Percentiles rank a stretch among this genome's conserved stretches.
phyloP scores from a whole-genome alignment of 1,284 basidiomycete species.

The Cutaneotrichosporon sp. region DNA sequence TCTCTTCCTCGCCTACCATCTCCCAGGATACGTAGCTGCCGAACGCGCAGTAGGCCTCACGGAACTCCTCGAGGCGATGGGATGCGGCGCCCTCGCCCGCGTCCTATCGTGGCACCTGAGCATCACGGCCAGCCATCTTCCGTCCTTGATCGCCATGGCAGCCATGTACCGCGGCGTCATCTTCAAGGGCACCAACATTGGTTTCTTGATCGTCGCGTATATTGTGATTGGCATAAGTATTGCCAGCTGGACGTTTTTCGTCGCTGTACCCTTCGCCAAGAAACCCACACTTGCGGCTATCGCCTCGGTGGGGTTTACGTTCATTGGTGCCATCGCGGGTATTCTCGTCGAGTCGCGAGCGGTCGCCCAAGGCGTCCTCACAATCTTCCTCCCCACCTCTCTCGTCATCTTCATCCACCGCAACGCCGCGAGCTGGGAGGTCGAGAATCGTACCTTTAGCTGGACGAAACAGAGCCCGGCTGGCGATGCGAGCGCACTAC shows the following conservation, averaged over 20 bases:
- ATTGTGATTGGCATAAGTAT: slow-evolving; percentile 60
- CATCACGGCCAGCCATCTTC: slow-evolving; percentile 61
- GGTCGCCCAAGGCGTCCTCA: slow-evolving; percentile 60
- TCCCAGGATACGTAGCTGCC: slow-evolving; percentile 65
- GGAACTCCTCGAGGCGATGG: slow-evolving; percentile 70
- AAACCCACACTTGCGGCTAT: slow-evolving; percentile 35
- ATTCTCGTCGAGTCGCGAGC: slow-evolving; percentile 59
- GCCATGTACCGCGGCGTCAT: slow-evolving; percentile 65
- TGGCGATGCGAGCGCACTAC: slow-evolving; percentile 60
- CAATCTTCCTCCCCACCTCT: slow-evolving; percentile 69
- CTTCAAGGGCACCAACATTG: slow-evolving; percentile 63
- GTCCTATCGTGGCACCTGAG: slow-evolving; percentile 69
- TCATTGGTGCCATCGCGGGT: slow-evolving; percentile 57
- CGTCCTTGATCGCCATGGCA: slow-evolving; percentile 66
- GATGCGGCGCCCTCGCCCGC: slow-evolving; percentile 65
- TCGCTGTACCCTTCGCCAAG: slow-evolving; percentile 34
- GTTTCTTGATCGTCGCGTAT: slow-evolving; percentile 64
- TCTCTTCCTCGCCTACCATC: slow-evolving; percentile 68
- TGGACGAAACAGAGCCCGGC: slow-evolving; percentile 62
- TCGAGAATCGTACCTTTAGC: slow-evolving; percentile 59
- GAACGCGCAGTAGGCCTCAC: slow-evolving; percentile 65
- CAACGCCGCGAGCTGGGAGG: slow-evolving; percentile 67
- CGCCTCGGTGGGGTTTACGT: slow-evolving; percentile 5
- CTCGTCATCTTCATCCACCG: slow-evolving; percentile 72
- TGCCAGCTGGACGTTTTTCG: slow-evolving; percentile 38